Evolutionary conservation across 805 yeast genomes (phyloP), one percentile per base, ranked within the genome.

Genomic region (Teunomyces stri): DNA sequence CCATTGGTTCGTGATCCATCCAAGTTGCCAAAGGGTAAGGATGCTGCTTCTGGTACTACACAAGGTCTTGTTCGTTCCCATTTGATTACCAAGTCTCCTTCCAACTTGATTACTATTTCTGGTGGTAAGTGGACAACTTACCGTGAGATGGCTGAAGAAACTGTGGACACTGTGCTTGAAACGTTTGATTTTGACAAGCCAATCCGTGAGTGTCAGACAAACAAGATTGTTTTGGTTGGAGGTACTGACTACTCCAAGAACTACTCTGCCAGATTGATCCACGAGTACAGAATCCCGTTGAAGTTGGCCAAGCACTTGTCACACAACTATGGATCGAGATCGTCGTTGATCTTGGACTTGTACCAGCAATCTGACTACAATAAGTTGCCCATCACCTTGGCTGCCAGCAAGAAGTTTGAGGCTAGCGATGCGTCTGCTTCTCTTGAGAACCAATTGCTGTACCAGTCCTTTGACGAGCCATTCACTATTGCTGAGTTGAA

Each of bases 91-190:
- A 76, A 81, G 27, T 80, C 95, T 29, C 82, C 76, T 49, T 76
- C 86, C 47, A 94, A 92, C 21, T 78, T 91, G 56, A 76, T 91
- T 34, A 91, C 98, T 34, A 87, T 91, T 55, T 85, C 96, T 15
- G 98, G 97, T 60, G 98, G 98, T 66, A 91, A 91, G 73, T 91
- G 98, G 98, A 91, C 98, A 45, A 91, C 98, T 31, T 92, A 91
- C 75, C 81, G 97, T 74, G 96, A 89, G 74, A 91, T 91, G 97
- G 96, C 97, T 18, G 84, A 91, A 72, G 96, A 92, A 72, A 88
- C 96, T 39, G 84, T 91, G 41, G 84, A 88, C 66, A 81, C 81
- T 56, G 82, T 87, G 45, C 75, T 88, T 42, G 74, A 80, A 61
- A 55, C 63, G 37, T 69, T 69, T 47, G 70, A 71, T 43, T 74